A percentile compares a stretch with the other conserved stretches of the same genome.
Conservation (phyloP, 179 eudicot genomes). For the Heliamphora pulchella region DNA sequence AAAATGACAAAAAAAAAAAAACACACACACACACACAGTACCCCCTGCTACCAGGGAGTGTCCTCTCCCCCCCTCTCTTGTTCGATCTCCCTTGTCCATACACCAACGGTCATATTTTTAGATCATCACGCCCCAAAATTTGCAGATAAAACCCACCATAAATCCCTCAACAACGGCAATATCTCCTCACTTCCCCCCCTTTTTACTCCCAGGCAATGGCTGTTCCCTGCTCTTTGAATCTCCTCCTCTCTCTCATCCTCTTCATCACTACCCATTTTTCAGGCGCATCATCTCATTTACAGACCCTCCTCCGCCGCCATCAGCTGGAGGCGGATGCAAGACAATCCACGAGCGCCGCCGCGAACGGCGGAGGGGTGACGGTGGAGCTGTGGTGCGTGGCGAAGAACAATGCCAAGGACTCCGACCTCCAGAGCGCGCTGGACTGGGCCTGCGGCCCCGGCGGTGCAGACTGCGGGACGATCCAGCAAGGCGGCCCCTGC, state of each 20-base stretch:
- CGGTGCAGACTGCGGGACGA: constrained; percentile 57
- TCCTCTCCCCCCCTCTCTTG: background rate
- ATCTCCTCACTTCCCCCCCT: too few species aligned
- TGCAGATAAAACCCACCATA: background rate
- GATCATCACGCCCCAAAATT: background rate
- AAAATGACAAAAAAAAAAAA: too few species aligned
- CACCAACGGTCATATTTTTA: constrained; percentile 6
- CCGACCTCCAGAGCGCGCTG: constrained; percentile 54
- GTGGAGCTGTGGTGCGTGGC: constrained; percentile 85
- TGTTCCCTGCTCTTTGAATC: background rate
- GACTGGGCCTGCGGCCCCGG: constrained; percentile 88
- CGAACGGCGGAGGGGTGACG: constrained; percentile 20
- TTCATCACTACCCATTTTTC: constrained; percentile 7
- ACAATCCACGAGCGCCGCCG: constrained; percentile 15
- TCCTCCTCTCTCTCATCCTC: constrained; percentile 15
- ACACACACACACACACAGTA: too few species aligned
- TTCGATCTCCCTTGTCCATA: background rate
- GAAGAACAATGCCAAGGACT: constrained; percentile 82
- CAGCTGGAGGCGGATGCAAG: background rate
- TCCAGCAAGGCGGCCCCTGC: constrained; percentile 73
- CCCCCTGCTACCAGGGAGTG: too few species aligned
- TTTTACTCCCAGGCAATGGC: background rate
- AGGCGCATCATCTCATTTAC: background rate
- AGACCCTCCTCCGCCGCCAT: background rate
- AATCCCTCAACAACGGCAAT: background rate